Base-by-base conservation (phyloP, 768 basidiomycete genomes). In the Rhodotorula sphaerocarpa region DNA sequence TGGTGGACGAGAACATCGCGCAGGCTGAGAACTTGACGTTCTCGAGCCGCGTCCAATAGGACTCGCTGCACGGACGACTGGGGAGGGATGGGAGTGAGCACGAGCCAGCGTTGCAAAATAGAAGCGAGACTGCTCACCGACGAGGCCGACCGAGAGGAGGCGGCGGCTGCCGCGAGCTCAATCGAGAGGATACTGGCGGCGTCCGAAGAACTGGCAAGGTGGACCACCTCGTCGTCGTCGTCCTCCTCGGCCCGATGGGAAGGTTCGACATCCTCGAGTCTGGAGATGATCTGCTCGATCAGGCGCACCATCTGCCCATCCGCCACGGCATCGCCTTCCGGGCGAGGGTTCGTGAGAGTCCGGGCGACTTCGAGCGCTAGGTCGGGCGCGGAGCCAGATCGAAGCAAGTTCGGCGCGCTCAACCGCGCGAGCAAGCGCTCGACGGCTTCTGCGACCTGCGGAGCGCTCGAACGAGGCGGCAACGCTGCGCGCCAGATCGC, bases 401-500 rank as follows among this genome's bases (percentile, higher is more conserved):
- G 36, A 9, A 10, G 9, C 10, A 39, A 10, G 36, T 39, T 16
- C 16, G 36, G 9, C 10, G 36, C 36, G 36, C n/a, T n/a, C n/a
- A 39, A 16, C 36, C 63, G 34, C 5, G 31, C 53, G 11, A 53
- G 12, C 16, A 69, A 28, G 0, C 47, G 39, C 25, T 52, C 46
- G 61, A 63, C 63, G 1, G 68, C 68, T 2, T 31, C 50, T 7
- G 60, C 60, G n/a, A 69, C 45, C 5, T 11, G 45, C 3, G 25
- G 34, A 23, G 28, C 57, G 2, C 45, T 31, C 1, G 61, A 52
- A 57, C 71, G 36, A 53, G 31, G 61, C 10, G 66, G 71, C 30
- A 77, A 69, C 52, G 74, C 74, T 1, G 74, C 58, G 18, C 79
- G 77, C 90, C 90, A 93, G 41, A 93, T 81, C 27, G 84, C 79